Conservation (phyloP, 2,329 filamentous ascomycete species). For the Alternaria arborescens region DNA sequence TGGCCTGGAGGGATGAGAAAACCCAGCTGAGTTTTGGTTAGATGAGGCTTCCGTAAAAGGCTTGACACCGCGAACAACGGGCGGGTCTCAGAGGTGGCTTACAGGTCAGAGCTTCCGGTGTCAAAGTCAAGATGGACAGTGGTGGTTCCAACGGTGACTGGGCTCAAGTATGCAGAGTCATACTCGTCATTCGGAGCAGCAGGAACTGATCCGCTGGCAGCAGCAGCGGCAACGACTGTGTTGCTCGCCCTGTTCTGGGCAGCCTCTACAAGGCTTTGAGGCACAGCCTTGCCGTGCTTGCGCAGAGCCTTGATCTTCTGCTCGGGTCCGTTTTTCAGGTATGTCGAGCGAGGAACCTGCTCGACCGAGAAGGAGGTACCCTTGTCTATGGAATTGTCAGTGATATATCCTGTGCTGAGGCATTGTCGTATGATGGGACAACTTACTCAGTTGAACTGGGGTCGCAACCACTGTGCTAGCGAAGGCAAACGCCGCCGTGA, state of each 20-base stretch:
- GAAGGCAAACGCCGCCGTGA: slow-evolving; percentile 46
- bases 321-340: slow-evolving; percentile 51
- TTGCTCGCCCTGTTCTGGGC: slow-evolving; percentile 42
- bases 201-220: slow-evolving; percentile 47
- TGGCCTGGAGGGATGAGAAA: slow-evolving; percentile 67
- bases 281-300: slow-evolving; percentile 49
- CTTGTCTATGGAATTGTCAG: slow-evolving; percentile 25
- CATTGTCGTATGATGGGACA: not conserved
- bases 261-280: slow-evolving; percentile 38
- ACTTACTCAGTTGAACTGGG: slow-evolving; percentile 36
- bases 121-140: slow-evolving; percentile 74
- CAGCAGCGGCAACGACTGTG: slow-evolving; percentile 21
- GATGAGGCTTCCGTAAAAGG: not conserved
- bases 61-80: not conserved
- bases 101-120: slow-evolving; percentile 74
- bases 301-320: slow-evolving; percentile 52
- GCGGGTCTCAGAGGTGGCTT: slow-evolving; percentile 40
- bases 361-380: slow-evolving; percentile 40
- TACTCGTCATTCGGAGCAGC: slow-evolving; percentile 53
- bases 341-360: slow-evolving; percentile 41
- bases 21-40: slow-evolving; percentile 64
- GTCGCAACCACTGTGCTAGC: slow-evolving; percentile 35
- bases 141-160: slow-evolving; percentile 70
- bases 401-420: not conserved
- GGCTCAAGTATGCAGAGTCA: slow-evolving; percentile 49